phyloP scores from a whole-genome alignment of 73 alveolate species.

The Paramecium caudatum region DNA sequence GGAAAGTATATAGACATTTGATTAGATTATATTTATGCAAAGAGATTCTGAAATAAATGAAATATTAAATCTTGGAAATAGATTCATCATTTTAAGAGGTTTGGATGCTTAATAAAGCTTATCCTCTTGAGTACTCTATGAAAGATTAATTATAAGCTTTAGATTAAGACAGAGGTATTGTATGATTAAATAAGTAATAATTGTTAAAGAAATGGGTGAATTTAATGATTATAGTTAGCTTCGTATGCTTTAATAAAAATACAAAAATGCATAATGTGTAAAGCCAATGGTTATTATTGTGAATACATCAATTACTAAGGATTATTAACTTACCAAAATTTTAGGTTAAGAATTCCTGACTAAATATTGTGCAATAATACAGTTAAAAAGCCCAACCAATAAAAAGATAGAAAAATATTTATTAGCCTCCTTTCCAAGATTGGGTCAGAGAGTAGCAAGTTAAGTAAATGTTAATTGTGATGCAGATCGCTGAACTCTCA shows the following conservation, averaged over 20 bases:
- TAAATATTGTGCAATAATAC: background rate
- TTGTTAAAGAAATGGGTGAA: background rate
- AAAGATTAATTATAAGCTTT: background rate
- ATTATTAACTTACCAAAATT: constrained; percentile 27
- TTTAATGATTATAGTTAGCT: background rate
- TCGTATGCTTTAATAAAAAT: background rate
- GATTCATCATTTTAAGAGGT: constrained; percentile 32
- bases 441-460: background rate
- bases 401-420: constrained; percentile 14
- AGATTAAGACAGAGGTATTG: constrained; percentile 17
- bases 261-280: background rate
- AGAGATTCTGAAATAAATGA: background rate
- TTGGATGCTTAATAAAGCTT: constrained; percentile 1
- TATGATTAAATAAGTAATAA: background rate
- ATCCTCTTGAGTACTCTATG: background rate
- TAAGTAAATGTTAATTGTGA: background rate
- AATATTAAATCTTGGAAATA: constrained; percentile 25
- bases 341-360: constrained; percentile 26
- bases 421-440: background rate
- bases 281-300: constrained; percentile 46
- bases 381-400: constrained; percentile 22
- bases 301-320: constrained; percentile 20
- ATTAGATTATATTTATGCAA: background rate
- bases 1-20: background rate
- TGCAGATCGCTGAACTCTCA: constrained; percentile 25